These are phyloP conservation scores for Melaleuca quinquenervia DNA, from an alignment of 345 rosid species.

Conservation along the genomic window DNA sequence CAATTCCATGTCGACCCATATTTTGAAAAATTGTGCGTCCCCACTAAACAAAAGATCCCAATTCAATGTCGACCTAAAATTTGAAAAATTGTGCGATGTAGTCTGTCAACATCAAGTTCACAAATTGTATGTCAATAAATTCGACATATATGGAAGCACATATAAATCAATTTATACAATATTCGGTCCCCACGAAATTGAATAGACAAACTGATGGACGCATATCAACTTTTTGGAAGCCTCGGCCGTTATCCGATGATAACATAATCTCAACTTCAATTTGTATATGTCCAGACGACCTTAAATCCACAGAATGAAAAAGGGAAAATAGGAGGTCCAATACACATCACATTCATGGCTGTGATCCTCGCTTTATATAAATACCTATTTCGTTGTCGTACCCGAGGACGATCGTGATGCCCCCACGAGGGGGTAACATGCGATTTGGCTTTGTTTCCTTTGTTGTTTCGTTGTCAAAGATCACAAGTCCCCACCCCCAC, in stretches of 20 bases:
- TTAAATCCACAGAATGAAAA: background rate
- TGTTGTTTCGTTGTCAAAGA: background rate
- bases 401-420: constrained; percentile 24
- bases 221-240: background rate
- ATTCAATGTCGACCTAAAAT: background rate
- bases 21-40: background rate
- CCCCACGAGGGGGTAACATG: constrained; percentile 60
- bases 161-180: background rate
- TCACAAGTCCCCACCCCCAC: background rate
- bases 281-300: background rate
- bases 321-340: background rate
- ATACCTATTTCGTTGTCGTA: constrained; percentile 5
- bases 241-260: background rate
- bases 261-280: background rate
- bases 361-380: background rate
- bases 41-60: too few relatives aligned
- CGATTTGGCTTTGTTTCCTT: background rate
- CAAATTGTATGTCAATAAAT: background rate
- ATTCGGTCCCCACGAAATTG: background rate
- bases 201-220: background rate
- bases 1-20: background rate
- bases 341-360: background rate
- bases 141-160: background rate
- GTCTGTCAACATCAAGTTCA: background rate
- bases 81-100: background rate